These are phyloP conservation scores for Jaapia argillacea DNA, from an alignment of 768 basidiomycete species.

Conservation along the genomic window DNA sequence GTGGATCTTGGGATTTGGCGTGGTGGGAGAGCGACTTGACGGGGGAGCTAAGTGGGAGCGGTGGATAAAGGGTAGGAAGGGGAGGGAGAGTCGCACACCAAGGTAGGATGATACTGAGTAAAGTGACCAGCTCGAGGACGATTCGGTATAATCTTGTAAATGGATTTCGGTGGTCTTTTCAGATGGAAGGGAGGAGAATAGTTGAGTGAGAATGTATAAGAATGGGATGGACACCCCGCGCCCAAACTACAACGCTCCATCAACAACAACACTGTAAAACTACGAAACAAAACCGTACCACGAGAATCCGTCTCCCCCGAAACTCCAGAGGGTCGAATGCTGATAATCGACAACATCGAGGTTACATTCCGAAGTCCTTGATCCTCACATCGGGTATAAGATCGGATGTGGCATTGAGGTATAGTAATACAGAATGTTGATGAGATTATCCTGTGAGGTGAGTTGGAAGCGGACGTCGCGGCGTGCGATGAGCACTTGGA, in stretches of 20 bases:
- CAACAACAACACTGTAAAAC: background rate
- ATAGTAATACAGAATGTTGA: too few relatives aligned
- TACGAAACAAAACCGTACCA: conserved; percentile 1
- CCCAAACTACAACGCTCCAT: conserved; percentile 50
- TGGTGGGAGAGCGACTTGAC: too few relatives aligned
- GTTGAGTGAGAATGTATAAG: conserved; percentile 52
- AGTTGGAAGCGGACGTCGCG: too few relatives aligned
- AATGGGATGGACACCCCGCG: conserved; percentile 90
- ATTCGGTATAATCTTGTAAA: conserved; percentile 87
- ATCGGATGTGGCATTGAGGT: too few relatives aligned
- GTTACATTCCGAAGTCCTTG: too few relatives aligned
- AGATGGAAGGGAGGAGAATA: conserved; percentile 34
- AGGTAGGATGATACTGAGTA: conserved; percentile 67
- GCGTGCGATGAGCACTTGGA: too few relatives aligned
- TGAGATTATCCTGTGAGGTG: too few relatives aligned
- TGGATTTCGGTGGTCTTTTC: conserved; percentile 33
- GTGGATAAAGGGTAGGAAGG: background rate
- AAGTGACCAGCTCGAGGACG: conserved; percentile 72
- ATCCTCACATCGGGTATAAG: too few relatives aligned
- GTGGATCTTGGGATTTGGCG: too few relatives aligned
- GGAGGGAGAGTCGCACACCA: conserved; percentile 57
- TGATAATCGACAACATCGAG: too few relatives aligned
- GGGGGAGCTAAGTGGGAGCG: conserved; percentile 27
- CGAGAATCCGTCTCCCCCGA: background rate
- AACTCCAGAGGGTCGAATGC: too few relatives aligned